These are phyloP conservation scores for Penicillium decumbens DNA, from an alignment of 2,329 filamentous ascomycete species.

Conservation along the genomic window DNA sequence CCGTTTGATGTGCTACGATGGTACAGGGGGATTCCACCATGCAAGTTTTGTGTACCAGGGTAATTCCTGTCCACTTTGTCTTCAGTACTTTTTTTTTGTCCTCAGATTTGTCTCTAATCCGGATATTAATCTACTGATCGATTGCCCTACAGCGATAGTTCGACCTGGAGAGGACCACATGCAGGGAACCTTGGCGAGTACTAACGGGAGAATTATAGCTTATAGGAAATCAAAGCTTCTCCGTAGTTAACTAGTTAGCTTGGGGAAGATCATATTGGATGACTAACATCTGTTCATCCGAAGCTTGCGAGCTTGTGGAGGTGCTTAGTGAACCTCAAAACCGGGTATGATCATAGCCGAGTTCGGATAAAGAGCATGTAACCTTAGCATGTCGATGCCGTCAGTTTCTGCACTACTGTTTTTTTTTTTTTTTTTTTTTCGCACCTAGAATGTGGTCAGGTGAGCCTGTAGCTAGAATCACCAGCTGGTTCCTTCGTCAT, in stretches of 20 bases:
- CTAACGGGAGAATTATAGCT: neutral
- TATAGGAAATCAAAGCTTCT: neutral
- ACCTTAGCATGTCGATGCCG: conserved; percentile 2
- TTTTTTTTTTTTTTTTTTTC: neutral
- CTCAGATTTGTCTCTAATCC: conserved; percentile 1
- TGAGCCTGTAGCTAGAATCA: neutral
- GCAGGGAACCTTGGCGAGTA: neutral
- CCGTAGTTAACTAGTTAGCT: neutral
- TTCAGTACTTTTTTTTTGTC: neutral
- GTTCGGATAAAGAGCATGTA: conserved; percentile 13
- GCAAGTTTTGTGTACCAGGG: neutral
- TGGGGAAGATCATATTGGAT: neutral
- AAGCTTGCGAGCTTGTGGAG: neutral
- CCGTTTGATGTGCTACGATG: neutral
- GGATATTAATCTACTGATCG: conserved; percentile 1
- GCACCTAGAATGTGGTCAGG: neutral
- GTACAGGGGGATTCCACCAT: neutral
- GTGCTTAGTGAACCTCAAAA: neutral
- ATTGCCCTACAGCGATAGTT: conserved; percentile 3
- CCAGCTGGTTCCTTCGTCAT: neutral
- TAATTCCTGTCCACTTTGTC: neutral
- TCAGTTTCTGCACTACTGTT: conserved; percentile 6
- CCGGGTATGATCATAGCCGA: conserved; percentile 1
- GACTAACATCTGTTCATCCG: neutral
- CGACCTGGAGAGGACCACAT: conserved; percentile 6